Evolutionary conservation across 192 early-diverging fungal genomes (phyloP).

Genomic region (Umbelopsis ramanniana): DNA sequence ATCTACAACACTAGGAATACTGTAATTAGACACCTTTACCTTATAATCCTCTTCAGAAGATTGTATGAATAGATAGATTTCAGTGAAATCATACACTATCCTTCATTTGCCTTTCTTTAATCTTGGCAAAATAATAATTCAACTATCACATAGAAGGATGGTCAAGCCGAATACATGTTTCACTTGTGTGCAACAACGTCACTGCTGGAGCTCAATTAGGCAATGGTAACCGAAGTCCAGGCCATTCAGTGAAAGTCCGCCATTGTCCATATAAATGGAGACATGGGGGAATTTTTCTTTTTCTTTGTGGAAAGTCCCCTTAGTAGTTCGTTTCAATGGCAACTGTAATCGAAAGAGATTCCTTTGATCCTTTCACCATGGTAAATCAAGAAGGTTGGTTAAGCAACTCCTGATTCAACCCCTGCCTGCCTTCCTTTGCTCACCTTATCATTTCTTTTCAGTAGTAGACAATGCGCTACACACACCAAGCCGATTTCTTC

Average conservation of each 20-base stretch:
- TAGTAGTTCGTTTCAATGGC: not conserved
- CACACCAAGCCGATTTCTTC: conserved; percentile 4
- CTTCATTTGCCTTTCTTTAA: too few species aligned
- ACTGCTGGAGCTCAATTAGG: not conserved
- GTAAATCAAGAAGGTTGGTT: not conserved
- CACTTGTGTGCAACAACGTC: too few species aligned
- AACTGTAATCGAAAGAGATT: conserved; percentile 2
- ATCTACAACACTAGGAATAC: not conserved
- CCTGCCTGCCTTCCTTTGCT: not conserved
- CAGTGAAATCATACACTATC: too few species aligned
- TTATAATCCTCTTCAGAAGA: too few species aligned
- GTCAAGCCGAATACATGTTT: too few species aligned
- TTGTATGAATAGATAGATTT: too few species aligned
- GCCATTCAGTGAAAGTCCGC: not conserved
- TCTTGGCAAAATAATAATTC: too few species aligned
- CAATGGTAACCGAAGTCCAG: conserved; percentile 6
- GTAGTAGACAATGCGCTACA: not conserved
- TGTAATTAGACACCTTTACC: too few species aligned
- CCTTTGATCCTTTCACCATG: not conserved
- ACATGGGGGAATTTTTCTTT: not conserved
- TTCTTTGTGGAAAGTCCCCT: not conserved
- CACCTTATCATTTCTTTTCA: not conserved
- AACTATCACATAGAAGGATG: too few species aligned
- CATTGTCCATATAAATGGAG: not conserved
- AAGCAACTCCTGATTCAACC: not conserved